Conservation (phyloP, 805 yeast species). For the Nakazawaea anatomiae region DNA sequence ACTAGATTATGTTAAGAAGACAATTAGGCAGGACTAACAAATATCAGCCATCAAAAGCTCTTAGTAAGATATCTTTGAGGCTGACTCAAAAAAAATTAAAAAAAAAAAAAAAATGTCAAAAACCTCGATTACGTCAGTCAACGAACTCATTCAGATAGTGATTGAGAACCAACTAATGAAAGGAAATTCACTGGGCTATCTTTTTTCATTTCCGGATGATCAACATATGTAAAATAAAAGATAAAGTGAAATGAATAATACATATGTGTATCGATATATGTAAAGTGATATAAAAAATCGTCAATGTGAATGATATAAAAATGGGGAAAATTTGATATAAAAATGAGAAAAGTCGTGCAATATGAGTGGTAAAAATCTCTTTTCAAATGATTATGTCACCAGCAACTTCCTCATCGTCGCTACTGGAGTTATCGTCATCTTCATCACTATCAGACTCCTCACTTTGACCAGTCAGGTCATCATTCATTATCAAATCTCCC, state of each 20-base stretch:
- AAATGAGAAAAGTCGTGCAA: not conserved
- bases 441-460: conserved; percentile 18
- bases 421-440: conserved; percentile 23
- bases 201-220: not conserved
- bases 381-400: conserved; percentile 22
- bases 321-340: no score
- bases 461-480: conserved; percentile 19
- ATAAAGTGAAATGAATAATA: not conserved
- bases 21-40: no score
- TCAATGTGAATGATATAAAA: not conserved
- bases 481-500: conserved; percentile 19
- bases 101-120: no score
- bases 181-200: no score
- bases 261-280: not conserved
- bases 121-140: no score
- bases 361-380: not conserved
- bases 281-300: not conserved
- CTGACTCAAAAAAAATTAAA: no score
- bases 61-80: no score
- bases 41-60: no score
- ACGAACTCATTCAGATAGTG: no score
- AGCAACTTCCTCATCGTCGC: conserved; percentile 22
- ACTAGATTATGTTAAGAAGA: no score
- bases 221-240: not conserved
- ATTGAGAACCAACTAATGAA: no score